These are phyloP conservation scores for Ganoderma sinense DNA, from an alignment of 1,284 basidiomycete species.

Conservation along the genomic window DNA sequence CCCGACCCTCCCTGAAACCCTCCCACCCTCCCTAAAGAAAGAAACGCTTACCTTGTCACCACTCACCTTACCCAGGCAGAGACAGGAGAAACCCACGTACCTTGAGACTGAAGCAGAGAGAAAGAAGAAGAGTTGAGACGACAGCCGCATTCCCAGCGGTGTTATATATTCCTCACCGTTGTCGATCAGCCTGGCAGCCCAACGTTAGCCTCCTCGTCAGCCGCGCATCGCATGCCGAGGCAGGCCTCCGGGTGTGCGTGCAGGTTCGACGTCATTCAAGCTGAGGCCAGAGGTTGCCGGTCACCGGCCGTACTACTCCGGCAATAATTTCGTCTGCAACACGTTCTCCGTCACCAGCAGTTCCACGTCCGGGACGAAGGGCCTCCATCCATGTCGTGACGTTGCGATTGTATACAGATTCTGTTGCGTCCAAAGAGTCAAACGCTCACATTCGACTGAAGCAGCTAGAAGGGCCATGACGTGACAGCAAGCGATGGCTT, in stretches of 20 bases:
- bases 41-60: neutral
- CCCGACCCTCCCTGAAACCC: neutral
- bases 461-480: neutral
- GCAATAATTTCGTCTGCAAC: neutral
- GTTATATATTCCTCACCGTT: neutral
- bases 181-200: neutral
- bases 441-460: neutral
- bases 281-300: neutral
- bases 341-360: neutral
- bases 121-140: neutral
- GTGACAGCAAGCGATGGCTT: neutral
- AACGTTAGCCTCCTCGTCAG: neutral
- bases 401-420: no score
- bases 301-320: neutral
- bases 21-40: neutral
- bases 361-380: neutral
- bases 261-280: neutral
- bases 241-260: neutral
- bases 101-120: neutral
- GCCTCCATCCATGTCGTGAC: neutral
- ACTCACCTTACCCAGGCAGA: neutral
- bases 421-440: neutral
- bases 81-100: neutral
- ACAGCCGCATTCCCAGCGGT: neutral
- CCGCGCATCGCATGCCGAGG: neutral